Conservation (phyloP, 2,329 filamentous ascomycete species). For the Seiridium unicorne region DNA sequence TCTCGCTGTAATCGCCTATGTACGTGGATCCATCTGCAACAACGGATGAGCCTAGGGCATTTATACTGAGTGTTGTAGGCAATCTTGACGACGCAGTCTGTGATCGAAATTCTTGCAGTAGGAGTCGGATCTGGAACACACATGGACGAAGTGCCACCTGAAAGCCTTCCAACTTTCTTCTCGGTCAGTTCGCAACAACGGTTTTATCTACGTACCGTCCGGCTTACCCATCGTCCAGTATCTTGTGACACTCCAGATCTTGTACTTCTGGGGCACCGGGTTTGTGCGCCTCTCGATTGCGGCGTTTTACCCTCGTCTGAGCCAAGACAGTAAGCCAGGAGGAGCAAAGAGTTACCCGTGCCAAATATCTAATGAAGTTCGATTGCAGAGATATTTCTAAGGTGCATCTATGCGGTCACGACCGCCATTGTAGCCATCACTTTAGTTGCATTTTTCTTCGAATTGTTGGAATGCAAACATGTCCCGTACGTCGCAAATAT, state of each 20-base stretch:
- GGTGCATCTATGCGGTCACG: conserved; percentile 8
- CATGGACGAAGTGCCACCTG: not conserved
- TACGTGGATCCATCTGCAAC: not conserved
- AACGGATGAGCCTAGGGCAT: not conserved
- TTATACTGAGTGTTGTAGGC: not conserved
- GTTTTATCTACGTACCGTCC: too few species aligned
- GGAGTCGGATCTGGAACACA: conserved; percentile 6
- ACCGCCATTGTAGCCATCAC: conserved; percentile 10
- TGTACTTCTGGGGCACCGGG: conserved; percentile 30
- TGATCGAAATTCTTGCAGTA: conserved; percentile 4
- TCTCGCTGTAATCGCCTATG: conserved; percentile 4
- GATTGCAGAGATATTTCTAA: not conserved
- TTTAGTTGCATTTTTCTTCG: conserved; percentile 13
- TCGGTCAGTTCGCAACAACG: not conserved
- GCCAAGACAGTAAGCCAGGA: conserved; percentile 27
- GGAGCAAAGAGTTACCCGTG: not conserved
- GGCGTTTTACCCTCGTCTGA: conserved; percentile 32
- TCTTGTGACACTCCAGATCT: conserved; percentile 16
- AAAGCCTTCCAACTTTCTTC: conserved; percentile 5
- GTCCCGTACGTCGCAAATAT: not conserved
- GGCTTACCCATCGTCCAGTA: not conserved
- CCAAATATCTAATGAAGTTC: not conserved
- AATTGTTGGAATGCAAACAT: conserved; percentile 14
- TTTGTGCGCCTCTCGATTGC: conserved; percentile 32
- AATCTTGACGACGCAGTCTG: not conserved